Evolutionary conservation across 2,329 filamentous ascomycete genomes (phyloP), one percentile per base, ranked within the genome.

Genomic region (Daldinia sp.): DNA sequence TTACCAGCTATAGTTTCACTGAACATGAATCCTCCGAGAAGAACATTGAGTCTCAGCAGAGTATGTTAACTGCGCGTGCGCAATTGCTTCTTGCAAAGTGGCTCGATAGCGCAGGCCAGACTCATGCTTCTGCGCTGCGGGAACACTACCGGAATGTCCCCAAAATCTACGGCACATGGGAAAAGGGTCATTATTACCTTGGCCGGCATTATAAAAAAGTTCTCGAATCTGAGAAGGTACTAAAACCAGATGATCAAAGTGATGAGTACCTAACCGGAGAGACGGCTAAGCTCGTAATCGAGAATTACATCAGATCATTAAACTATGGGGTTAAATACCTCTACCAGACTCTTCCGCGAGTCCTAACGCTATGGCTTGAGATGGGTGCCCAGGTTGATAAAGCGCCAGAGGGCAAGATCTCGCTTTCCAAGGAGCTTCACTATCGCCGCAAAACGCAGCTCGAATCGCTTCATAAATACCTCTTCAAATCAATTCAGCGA

Each of bases 161-260:
- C n/a, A 88, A 85, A 73, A 88, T 86, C 1, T 81, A 83, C 70
- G 79, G 82, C 4, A 87, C 87, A 52, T 99, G 94, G 94, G 95
- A 99, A 75, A 98, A 97, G 77, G 94, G 93, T 0, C 94, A 98
- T 74, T 99, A 98, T 76, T 97, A 97, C 75, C 85, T 99, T 8
- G 95, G 95, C 4, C 93, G 94, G 47, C 93, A 98, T 77, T 99
- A 99, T 83, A 96, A 97, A 76, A 99, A 97, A 77, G 85, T 98
- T 3, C 81, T 97, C 2, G 94, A 98, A 71, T 92, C 93, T 0
- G 93, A 98, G 75, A 94, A 93, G 76, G 81, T 85, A 1, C 85
- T 96, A 53, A 88, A 90, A 34, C 82, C 86, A 15, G 86, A 90
- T 25, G 93, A 94, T 66, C 93, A 97, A 76, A 89, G 85, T 39